Conservation (phyloP, 164 flowering plant species). For the Litsea cubeba region DNA sequence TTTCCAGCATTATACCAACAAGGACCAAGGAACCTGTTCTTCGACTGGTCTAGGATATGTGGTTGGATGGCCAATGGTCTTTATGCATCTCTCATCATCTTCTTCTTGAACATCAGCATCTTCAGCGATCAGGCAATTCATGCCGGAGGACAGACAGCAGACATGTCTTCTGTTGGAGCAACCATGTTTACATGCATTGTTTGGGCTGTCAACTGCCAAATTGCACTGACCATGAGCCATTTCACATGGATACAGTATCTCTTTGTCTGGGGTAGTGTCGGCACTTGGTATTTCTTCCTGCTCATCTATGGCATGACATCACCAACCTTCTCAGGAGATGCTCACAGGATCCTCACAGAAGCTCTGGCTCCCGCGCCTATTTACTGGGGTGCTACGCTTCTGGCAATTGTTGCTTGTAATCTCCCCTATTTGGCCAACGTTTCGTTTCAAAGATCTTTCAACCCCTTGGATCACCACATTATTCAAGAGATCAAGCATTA, state of each 20-base stretch:
- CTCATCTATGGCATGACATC: constrained; percentile 57
- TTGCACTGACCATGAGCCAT: constrained; percentile 90
- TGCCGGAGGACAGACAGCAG: constrained; percentile 69
- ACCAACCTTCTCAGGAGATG: constrained; percentile 38
- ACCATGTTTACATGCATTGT: constrained; percentile 92
- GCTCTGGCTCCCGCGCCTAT: constrained; percentile 82
- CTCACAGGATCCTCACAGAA: constrained; percentile 59
- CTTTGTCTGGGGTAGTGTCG: constrained; percentile 85
- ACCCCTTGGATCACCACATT: constrained; percentile 92
- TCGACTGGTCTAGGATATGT: constrained; percentile 77
- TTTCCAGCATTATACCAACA: constrained; percentile 93
- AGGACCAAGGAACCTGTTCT: constrained; percentile 83
- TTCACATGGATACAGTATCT: constrained; percentile 96
- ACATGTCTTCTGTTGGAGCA: constrained; percentile 80
- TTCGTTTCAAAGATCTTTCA: constrained; percentile 65
- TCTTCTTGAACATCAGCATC: constrained; percentile 61
- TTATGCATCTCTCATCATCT: constrained; percentile 63
- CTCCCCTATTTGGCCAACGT: constrained; percentile 76
- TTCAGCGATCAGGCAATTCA: constrained; percentile 73
- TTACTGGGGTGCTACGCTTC: constrained; percentile 66
- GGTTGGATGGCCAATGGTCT: constrained; percentile 97
- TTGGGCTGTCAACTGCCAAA: constrained; percentile 89
- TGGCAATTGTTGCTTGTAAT: constrained; percentile 52
- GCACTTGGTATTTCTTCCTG: constrained; percentile 78
- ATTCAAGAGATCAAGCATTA: constrained; percentile 94